Evolutionary conservation across 2,329 filamentous ascomycete species (phyloP), one percentile per base, ranked within the genome.

Genomic region (Colletotrichum navitas): DNA sequence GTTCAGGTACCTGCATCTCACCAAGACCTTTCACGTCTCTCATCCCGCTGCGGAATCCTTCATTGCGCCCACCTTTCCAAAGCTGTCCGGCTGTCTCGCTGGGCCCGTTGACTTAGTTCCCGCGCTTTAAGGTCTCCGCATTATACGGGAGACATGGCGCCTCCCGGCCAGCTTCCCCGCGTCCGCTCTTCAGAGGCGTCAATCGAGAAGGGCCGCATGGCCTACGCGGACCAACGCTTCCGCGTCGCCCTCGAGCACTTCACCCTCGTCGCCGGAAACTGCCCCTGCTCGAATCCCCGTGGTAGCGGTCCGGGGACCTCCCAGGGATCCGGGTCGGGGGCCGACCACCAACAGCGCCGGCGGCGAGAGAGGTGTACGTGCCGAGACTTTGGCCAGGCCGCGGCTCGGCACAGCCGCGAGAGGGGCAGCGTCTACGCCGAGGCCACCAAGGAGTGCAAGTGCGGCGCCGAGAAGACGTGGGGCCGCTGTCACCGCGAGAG

Each of bases 401-500:
- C 59, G n/a, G 79, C 82, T 54, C 76, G 77, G 32, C 76, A 81
- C 14, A 80, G 78, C 3, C 66, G 63, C 1, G 75, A 79, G 39
- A 76, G 77, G 39, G 79, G 78, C 14, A 81, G 80, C n/a, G 80
- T 84, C 32, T 83, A 83, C 72, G 76, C 81, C 3, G 83, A 84
- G 74, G 82, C 81, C 58, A 83, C 83, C 79, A 80, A 81, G 64
- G 80, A 77, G 12, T 84, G 83, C 74, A 75, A 68, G 5, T 84
- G 83, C 67, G 63, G 71, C 3, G 80, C 81, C 7, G 78, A 80
- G 16, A 80, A 77, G 54, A 80, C 73, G 2, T 84, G 83, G 70
- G 79, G 78, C 63, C 82, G 83, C 66, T 85, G 83, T 58, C 78
- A 81, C 64, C 79, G 82, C 18, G 64, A 67, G 1, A 56, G 79